Percentiles rank a stretch among this genome's conserved stretches.
Conservation (phyloP, 345 rosid genomes). For the Populus davidiana region DNA sequence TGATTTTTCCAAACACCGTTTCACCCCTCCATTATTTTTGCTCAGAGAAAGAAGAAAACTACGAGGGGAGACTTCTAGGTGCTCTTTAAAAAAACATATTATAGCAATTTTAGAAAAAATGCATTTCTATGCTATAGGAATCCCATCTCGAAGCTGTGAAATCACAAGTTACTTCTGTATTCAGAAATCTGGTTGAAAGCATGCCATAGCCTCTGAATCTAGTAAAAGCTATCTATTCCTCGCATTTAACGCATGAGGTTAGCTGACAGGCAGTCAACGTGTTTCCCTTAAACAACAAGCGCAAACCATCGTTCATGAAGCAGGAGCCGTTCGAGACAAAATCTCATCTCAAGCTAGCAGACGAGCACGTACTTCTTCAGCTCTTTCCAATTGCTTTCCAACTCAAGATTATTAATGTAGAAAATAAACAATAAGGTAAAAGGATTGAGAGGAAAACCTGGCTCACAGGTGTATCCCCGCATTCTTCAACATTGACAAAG, state of each 20-base stretch:
- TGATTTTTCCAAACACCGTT: background rate
- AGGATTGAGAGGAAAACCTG: slow-evolving; percentile 40
- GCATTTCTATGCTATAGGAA: no score
- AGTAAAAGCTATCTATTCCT: background rate
- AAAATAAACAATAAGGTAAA: background rate
- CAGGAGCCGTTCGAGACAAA: no score
- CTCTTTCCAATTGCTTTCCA: background rate
- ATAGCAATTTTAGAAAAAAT: no score
- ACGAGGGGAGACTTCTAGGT: background rate
- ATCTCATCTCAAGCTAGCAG: no score
- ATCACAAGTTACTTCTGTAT: no score
- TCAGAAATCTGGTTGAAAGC: no score
- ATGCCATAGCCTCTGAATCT: no score
- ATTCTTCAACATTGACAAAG: slow-evolving; percentile 52
- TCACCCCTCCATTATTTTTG: no score
- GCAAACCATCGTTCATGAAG: background rate
- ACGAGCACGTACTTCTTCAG: background rate
- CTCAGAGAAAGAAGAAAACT: background rate
- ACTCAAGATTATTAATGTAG: background rate
- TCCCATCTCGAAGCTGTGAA: no score
- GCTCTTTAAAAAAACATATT: no score
- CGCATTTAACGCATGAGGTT: background rate
- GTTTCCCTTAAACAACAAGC: background rate
- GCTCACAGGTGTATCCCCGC: slow-evolving; percentile 48
- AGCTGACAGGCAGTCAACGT: no score